Evolutionary conservation across 768 basidiomycete species (phyloP).

Genomic region (Auricularia auricula-judae): DNA sequence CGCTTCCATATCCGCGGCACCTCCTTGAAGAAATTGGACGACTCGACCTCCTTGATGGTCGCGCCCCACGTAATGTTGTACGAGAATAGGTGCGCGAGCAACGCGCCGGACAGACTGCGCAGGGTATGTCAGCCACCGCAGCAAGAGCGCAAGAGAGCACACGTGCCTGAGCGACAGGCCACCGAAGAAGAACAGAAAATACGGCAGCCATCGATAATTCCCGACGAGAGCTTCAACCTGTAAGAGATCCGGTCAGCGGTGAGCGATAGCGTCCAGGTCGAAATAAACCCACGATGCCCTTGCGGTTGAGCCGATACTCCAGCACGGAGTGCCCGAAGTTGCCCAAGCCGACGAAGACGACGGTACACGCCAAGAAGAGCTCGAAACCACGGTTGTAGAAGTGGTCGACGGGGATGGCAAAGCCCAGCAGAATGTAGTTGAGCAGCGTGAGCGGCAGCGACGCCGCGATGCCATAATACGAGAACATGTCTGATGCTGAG

Average conservation of each 20-base stretch:
- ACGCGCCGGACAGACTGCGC: neutral
- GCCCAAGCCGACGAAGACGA: conserved; percentile 30
- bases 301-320: conserved; percentile 55
- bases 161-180: conserved; percentile 28
- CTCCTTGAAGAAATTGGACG: conserved; percentile 85
- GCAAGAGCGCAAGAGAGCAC: too few species aligned
- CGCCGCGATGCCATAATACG: conserved; percentile 52
- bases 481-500: conserved; percentile 26
- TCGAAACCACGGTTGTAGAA: conserved; percentile 65
- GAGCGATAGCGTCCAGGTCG: neutral
- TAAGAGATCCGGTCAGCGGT: too few species aligned
- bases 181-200: conserved; percentile 55
- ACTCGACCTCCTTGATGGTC: conserved; percentile 77
- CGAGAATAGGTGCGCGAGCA: conserved; percentile 41
- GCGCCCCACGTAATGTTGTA: conserved; percentile 41
- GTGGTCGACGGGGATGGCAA: conserved; percentile 50
- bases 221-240: neutral
- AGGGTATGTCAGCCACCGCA: too few species aligned
- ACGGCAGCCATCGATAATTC: neutral
- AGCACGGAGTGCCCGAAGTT: conserved; percentile 58
- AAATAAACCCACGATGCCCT: conserved; percentile 17
- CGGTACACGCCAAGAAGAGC: conserved; percentile 62
- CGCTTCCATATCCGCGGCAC: conserved; percentile 74
- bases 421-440: conserved; percentile 63
- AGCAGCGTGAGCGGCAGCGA: conserved; percentile 49